A percentile compares a stretch with the other conserved stretches of the same genome.
These are phyloP conservation scores for Quercus phellos DNA, from an alignment of 331 rosid genomes.

Conservation along the genomic window DNA sequence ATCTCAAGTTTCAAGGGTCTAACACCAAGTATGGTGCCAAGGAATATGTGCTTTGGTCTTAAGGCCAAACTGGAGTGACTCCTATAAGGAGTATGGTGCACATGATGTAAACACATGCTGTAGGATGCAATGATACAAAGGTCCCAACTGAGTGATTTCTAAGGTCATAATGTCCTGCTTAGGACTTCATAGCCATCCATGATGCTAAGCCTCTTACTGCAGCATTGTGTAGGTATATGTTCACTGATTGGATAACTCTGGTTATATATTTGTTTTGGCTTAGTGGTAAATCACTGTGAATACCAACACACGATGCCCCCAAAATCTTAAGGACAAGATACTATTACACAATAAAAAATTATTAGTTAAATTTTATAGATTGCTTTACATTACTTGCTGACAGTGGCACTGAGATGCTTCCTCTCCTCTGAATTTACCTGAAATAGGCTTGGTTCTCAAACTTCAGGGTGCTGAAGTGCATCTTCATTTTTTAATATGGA, in stretches of 20 bases:
- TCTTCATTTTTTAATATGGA: conserved; percentile 18
- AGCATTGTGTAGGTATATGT: background rate
- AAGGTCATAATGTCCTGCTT: background rate
- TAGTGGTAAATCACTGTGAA: background rate
- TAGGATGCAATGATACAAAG: background rate
- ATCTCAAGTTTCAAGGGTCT: no score
- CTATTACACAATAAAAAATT: background rate
- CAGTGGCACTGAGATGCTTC: conserved; percentile 7
- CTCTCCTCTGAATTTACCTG: conserved; percentile 17
- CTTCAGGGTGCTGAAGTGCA: conserved; percentile 19
- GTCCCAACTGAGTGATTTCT: background rate
- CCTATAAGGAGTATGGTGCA: background rate
- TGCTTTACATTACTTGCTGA: background rate
- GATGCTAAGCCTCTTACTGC: background rate
- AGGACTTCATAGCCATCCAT: background rate
- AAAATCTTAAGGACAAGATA: conserved; percentile 1
- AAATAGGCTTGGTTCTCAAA: conserved; percentile 6
- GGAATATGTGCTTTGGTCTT: background rate
- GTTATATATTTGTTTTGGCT: background rate
- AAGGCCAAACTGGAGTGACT: background rate
- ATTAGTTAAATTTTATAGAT: background rate
- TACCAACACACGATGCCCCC: background rate
- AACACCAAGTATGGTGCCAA: background rate
- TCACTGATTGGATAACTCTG: background rate
- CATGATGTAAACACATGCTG: background rate